Base-by-base conservation (phyloP, 164 flowering plant species). In the Magnolia sinica region DNA sequence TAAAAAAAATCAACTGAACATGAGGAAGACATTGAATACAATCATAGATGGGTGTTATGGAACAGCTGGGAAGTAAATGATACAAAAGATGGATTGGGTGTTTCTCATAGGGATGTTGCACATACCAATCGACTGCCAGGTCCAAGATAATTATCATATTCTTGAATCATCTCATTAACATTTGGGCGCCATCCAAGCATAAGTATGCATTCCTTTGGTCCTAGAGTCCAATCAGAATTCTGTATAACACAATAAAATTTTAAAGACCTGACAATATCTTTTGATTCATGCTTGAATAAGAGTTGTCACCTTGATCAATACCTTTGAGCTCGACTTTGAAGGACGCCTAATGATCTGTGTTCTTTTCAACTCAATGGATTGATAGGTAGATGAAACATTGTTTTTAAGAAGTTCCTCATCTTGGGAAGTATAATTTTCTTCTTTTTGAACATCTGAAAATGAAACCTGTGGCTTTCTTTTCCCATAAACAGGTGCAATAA, bases 131-230 rank as follows among this genome's bases (percentile, higher is more conserved):
- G 81, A 82, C 99, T 96, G 78, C 97, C 97, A 49, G 99, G 98
- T 72, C 99, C 99, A 80, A 96, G 98, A 84, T 96, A 96, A 79
- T 88, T 89, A 79, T 94, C 97, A 82, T 94, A 96, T 85, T 96
- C 99, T 77, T 80, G 85, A 81, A 96, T 90, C 99, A 96, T 96
- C 74, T 94, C 95, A 37, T 85, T 85, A 76, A 96, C 91, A 82
- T 91, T 92, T 50, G 92, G 85, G 59, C 98, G 95, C 99, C 99
- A 96, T 31, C 99, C 99, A 80, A 96, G 93, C 86, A 96, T 77
- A 81, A 96, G 92, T 79, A 94, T 85, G 80, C 82, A 81, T 82
- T 96, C 99, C 83, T 86, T 93, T 66, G 97, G 99, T 74, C 98
- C 99, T 58, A 78, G 37, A 80, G 49, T 84, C 85, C 80, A 81